Percentiles rank a stretch among this genome's conserved stretches.
Evolutionary conservation across 441 rosid species (phyloP).

Genomic region (Syzygium malaccense): DNA sequence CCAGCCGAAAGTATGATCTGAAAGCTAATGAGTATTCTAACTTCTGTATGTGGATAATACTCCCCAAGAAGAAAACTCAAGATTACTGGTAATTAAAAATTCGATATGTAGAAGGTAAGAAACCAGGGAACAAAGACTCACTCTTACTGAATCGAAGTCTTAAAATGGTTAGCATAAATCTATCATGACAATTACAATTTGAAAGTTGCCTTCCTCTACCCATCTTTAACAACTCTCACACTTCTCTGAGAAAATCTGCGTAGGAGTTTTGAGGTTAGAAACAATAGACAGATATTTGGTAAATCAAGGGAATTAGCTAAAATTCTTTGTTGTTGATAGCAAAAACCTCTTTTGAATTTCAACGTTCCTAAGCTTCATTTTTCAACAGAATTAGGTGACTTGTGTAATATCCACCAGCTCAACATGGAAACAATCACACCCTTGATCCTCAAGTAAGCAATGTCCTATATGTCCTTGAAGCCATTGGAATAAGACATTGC

Average conservation of each 20-base stretch:
- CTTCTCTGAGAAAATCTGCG: neutral
- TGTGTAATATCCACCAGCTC: neutral
- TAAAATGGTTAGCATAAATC: neutral
- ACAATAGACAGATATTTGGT: neutral
- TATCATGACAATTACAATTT: neutral
- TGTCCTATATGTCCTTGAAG: neutral
- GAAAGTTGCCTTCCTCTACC: neutral
- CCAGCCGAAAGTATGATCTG: neutral
- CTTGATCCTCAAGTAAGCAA: neutral
- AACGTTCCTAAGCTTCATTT: neutral
- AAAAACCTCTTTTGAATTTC: neutral
- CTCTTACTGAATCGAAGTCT: no score
- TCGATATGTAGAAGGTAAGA: no score
- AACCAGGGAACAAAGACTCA: no score
- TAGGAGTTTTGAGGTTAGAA: neutral
- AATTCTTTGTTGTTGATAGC: neutral
- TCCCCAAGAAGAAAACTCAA: no score
- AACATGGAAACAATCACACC: neutral
- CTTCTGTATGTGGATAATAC: no score
- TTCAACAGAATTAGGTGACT: neutral
- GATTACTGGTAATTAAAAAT: no score
- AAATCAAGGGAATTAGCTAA: neutral
- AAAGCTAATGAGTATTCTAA: neutral
- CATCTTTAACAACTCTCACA: neutral
- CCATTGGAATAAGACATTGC: neutral